Evolutionary conservation across 768 basidiomycete species (phyloP).

Genomic region (Coprinopsis sp.): DNA sequence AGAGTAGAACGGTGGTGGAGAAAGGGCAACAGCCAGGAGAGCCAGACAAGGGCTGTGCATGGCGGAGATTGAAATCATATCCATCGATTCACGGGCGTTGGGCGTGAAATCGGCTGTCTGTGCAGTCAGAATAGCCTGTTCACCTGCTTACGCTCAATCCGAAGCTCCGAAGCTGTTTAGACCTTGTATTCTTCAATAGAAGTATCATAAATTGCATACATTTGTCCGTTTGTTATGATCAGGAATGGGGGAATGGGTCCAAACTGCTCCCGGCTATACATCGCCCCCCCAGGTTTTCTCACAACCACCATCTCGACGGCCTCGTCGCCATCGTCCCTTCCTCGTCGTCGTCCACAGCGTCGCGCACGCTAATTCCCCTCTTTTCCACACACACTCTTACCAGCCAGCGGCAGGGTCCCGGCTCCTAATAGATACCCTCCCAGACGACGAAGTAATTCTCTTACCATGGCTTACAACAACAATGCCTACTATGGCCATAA

Average conservation of each 20-base stretch:
- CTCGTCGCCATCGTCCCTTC: conserved; percentile 4
- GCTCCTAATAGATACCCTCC: conserved; percentile 1
- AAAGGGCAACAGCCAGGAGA: conserved; percentile 20
- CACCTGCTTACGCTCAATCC: too few species aligned
- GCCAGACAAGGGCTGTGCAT: conserved; percentile 23
- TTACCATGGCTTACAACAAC: conserved; percentile 46
- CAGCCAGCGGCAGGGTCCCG: neutral
- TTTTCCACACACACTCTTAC: too few species aligned
- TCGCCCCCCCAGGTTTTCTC: neutral
- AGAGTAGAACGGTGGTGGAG: conserved; percentile 10
- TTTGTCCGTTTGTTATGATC: too few species aligned
- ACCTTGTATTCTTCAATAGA: too few species aligned
- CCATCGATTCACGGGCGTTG: too few species aligned
- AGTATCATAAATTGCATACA: too few species aligned
- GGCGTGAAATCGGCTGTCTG: neutral
- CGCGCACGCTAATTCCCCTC: conserved; percentile 10
- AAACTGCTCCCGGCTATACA: neutral
- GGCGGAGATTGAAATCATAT: too few species aligned
- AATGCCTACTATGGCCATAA: conserved; percentile 16
- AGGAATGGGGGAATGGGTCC: too few species aligned
- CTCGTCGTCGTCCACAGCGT: conserved; percentile 7
- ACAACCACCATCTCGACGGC: conserved; percentile 3
- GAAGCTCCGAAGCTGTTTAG: too few species aligned
- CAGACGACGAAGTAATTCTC: neutral
- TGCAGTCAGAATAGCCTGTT: neutral